Percentiles rank a stretch among this genome's conserved stretches.
phyloP scores from a whole-genome alignment of 2,329 filamentous ascomycete species.

The Arthrocladium fulminans region DNA sequence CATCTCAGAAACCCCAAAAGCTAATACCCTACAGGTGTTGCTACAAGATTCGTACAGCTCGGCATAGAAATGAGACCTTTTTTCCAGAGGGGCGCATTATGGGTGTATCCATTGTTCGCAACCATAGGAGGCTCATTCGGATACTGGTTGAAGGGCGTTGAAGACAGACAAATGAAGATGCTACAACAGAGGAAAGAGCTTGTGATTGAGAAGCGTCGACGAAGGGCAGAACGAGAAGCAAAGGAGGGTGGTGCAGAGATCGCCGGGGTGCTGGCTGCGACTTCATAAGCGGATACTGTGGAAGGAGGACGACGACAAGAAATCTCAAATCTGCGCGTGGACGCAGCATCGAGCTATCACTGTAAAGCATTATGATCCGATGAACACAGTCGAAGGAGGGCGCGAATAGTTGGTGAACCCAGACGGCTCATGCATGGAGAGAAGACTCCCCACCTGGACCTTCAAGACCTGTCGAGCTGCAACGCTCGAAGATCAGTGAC shows the following conservation, averaged over 20 bases:
- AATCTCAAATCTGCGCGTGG: no score
- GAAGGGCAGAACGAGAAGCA: slow-evolving; percentile 61
- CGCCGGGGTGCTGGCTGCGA: slow-evolving; percentile 16
- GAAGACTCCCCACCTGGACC: no score
- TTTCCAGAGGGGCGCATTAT: slow-evolving; percentile 73
- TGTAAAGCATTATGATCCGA: slow-evolving; percentile 2
- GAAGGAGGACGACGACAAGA: not conserved
- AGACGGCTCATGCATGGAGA: no score
- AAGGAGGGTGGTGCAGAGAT: slow-evolving; percentile 21
- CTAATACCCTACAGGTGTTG: slow-evolving; percentile 56
- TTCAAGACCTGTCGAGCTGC: not conserved
- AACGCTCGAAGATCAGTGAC: not conserved
- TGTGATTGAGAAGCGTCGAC: slow-evolving; percentile 80
- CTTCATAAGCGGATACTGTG: slow-evolving; percentile 15
- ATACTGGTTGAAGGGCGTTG: slow-evolving; percentile 91
- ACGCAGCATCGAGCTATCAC: not conserved
- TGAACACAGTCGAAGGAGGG: not conserved
- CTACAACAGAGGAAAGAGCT: slow-evolving; percentile 68
- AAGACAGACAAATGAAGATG: slow-evolving; percentile 68
- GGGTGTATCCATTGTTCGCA: slow-evolving; percentile 87
- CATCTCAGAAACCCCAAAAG: no score
- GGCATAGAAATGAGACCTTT: slow-evolving; percentile 97
- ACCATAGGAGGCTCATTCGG: slow-evolving; percentile 82
- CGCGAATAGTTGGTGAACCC: no score
- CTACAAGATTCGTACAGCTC: slow-evolving; percentile 89